These are phyloP conservation scores for Hanseniaspora meyeri DNA, from an alignment of 805 yeast species.

Conservation along the genomic window DNA sequence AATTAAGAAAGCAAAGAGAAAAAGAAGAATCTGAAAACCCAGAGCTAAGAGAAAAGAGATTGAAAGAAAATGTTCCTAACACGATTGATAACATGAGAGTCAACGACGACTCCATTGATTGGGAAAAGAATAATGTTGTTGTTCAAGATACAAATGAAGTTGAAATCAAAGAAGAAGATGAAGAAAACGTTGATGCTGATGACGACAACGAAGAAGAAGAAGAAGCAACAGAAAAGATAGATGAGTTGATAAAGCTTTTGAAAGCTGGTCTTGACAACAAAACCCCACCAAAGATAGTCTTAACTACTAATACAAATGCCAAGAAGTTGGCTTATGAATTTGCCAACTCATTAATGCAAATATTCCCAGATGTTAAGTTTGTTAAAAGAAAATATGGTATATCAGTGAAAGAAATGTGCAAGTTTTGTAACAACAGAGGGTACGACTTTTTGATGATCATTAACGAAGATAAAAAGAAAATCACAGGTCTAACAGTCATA, in stretches of 20 bases:
- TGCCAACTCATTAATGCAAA: conserved; percentile 72
- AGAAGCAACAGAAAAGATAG: conserved; percentile 9
- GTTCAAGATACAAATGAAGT: conserved; percentile 23
- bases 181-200: conserved; percentile 5
- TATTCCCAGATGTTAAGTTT: conserved; percentile 75
- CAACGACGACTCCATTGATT: conserved; percentile 66
- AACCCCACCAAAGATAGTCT: conserved; percentile 71
- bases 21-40: conserved; percentile 78
- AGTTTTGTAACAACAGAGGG: conserved; percentile 66
- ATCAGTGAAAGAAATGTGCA: conserved; percentile 75
- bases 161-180: conserved; percentile 13
- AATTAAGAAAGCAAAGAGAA: conserved; percentile 68
- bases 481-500: conserved; percentile 83
- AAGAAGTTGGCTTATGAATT: conserved; percentile 79
- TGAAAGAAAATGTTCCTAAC: conserved; percentile 62
- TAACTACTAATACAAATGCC: conserved; percentile 83
- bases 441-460: conserved; percentile 80
- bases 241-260: conserved; percentile 32
- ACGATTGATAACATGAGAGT: conserved; percentile 78
- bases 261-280: conserved; percentile 31
- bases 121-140: conserved; percentile 21
- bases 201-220: conserved; percentile 15
- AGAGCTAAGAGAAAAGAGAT: conserved; percentile 64
- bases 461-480: conserved; percentile 86
- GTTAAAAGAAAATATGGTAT: conserved; percentile 78